Evolutionary conservation across 768 basidiomycete species (phyloP), one percentile per base, ranked within the genome.

Genomic region (Tricholoma terreum): DNA sequence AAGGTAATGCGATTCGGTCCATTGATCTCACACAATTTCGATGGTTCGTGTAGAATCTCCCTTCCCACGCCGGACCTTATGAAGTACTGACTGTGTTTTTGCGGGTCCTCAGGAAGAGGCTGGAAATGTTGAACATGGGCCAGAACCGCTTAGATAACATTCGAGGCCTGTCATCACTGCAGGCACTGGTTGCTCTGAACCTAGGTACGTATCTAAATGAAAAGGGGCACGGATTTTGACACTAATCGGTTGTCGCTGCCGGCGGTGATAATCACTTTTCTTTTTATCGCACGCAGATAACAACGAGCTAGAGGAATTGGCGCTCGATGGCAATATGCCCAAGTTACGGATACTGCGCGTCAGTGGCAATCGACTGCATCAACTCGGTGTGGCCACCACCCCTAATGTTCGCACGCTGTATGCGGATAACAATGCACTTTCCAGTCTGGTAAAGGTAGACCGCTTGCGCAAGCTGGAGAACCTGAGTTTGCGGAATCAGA

Each of bases 401-500:
- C 76, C 83, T 2, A 86, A 85, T 70, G 73, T 98, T 65, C 84
- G 94, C 62, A 96, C 92, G 68, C 82, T 99, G 12, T 98, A 97
- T 71, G 84, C 90, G 71, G 97, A 99, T 77, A 86, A 87, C 71
- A 96, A 97, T 68, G 70, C 71, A 38, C 77, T 92, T 31, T 73
- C 69, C 31, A 67, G 74, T 48, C 69, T 90, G 50, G 70, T 65
- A 46, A 83, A 82, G 69, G 67, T 83, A 65, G 79, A 82, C 59
- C 77, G 82, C 14, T 73, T 91, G 63, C 73, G 70, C 51, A 90
- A 84, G 72, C 76, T 99, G 67, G 94, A 98, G 73, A 93, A 93
- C 66, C 78, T 99, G 52, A 94, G 92, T 67, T 62, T 98, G 77
- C 83, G 97, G 71, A 93, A 94, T 73, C 96, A 99, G 73, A 80